These are phyloP conservation scores for Tolypocladium amazonense DNA, from an alignment of 2,329 filamentous ascomycete species.

Conservation along the genomic window DNA sequence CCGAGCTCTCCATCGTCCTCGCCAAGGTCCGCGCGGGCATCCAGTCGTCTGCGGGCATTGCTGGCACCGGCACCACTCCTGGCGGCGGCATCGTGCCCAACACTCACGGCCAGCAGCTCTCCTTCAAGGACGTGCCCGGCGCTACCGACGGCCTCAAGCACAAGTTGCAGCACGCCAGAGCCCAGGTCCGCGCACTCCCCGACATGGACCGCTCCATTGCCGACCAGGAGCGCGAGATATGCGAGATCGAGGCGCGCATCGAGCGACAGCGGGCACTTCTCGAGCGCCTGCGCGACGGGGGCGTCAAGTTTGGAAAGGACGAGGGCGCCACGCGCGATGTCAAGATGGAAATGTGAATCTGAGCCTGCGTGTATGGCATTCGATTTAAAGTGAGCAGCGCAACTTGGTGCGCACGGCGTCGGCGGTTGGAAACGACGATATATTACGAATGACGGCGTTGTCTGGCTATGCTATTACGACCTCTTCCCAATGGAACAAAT, in stretches of 20 bases:
- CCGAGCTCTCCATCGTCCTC: slow-evolving; percentile 69
- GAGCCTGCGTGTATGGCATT: slow-evolving; percentile 6
- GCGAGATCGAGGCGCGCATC: slow-evolving; percentile 53
- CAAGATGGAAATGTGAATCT: slow-evolving; percentile 30
- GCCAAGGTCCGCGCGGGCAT: slow-evolving; percentile 53
- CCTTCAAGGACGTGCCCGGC: slow-evolving; percentile 64
- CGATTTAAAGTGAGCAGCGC: background rate
- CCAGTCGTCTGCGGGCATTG: slow-evolving; percentile 27
- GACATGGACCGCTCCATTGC: slow-evolving; percentile 57
- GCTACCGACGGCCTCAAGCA: slow-evolving; percentile 73
- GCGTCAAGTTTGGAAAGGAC: slow-evolving; percentile 21
- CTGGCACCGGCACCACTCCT: slow-evolving; percentile 26
- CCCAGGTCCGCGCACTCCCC: slow-evolving; percentile 52
- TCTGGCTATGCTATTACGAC: background rate
- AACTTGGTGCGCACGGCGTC: background rate
- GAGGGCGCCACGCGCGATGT: slow-evolving; percentile 15
- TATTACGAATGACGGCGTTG: background rate
- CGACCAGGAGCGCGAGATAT: slow-evolving; percentile 64
- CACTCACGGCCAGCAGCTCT: slow-evolving; percentile 26
- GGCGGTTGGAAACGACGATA: background rate
- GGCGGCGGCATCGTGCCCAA: slow-evolving; percentile 15
- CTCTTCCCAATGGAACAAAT: background rate
- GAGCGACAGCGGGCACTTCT: slow-evolving; percentile 50
- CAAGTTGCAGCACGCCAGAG: slow-evolving; percentile 69
- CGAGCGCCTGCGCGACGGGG: slow-evolving; percentile 38